phyloP scores from a whole-genome alignment of 1,139 yeast genomes.

The Candida sanyaensis region DNA sequence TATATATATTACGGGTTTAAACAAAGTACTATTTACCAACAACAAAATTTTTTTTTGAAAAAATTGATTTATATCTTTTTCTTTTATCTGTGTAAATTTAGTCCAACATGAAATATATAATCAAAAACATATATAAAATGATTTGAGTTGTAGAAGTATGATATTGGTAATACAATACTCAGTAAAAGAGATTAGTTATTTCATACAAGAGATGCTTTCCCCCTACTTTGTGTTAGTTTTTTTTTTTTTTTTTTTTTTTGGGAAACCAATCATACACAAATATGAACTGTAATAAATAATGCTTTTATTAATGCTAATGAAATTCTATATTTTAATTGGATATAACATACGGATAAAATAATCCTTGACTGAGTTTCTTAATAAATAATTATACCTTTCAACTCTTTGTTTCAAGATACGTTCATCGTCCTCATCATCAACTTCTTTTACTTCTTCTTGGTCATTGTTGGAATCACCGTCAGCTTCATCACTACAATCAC shows the following conservation, averaged over 20 bases:
- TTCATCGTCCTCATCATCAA: slow-evolving; percentile 12
- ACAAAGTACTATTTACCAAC: neutral
- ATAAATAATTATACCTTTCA: slow-evolving; percentile 20
- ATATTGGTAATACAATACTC: no score
- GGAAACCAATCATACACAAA: no score
- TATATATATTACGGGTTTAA: slow-evolving; percentile 10
- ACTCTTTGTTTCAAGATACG: slow-evolving; percentile 20
- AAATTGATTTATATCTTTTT: neutral
- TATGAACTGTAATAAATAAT: neutral
- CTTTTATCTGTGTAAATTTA: slow-evolving; percentile 4
- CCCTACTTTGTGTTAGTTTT: no score
- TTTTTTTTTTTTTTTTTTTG: no score
- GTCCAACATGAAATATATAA: neutral
- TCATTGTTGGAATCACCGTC: neutral
- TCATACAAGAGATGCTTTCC: no score
- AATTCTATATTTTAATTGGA: slow-evolving; percentile 24
- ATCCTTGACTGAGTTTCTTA: slow-evolving; percentile 11
- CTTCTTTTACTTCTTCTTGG: neutral
- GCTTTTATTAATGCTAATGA: no score
- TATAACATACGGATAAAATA: slow-evolving; percentile 23
- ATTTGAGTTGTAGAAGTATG: neutral
- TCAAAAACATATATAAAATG: neutral
- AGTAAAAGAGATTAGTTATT: no score
- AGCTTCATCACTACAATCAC: slow-evolving; percentile 2
- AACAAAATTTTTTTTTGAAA: neutral